Conservation (phyloP, 352 stramenopile species). For the Stephanocyclus meneghinianus region DNA sequence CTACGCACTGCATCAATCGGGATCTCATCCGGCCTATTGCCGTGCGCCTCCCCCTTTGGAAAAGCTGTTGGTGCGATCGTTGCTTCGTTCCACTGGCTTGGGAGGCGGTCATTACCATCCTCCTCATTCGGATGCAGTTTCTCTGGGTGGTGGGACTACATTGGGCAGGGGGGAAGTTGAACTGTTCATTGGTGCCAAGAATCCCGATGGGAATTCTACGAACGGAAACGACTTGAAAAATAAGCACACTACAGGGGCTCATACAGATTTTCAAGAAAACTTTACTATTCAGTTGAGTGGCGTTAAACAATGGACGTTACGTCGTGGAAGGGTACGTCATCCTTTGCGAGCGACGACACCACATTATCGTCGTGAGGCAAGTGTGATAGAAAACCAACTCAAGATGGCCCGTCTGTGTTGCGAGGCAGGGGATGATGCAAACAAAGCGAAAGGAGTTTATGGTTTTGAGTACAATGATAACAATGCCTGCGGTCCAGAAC, state of each 20-base stretch:
- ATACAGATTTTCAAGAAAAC: constrained; percentile 88
- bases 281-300: constrained; percentile 86
- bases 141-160: constrained; percentile 32
- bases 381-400: constrained; percentile 83
- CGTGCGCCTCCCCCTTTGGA: constrained; percentile 79
- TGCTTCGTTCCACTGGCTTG: constrained; percentile 78
- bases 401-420: constrained; percentile 71
- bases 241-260: constrained; percentile 80
- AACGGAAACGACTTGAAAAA: neutral
- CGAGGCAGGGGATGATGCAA: neutral
- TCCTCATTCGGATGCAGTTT: constrained; percentile 36
- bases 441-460: constrained; percentile 12
- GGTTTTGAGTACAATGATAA: constrained; percentile 51
- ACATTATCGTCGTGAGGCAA: constrained; percentile 75
- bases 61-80: constrained; percentile 65
- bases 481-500: constrained; percentile 60
- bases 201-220: neutral
- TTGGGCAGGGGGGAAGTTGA: constrained; percentile 84
- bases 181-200: constrained; percentile 74
- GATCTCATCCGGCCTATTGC: constrained; percentile 82
- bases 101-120: constrained; percentile 82
- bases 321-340: constrained; percentile 71
- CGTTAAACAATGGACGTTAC: constrained; percentile 82
- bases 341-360: constrained; percentile 82
- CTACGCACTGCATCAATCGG: constrained; percentile 58